A percentile compares a stretch with the other conserved stretches of the same genome.
Conservation (phyloP, 163 green algal genomes). For the Coccomyxa subellipsoidea region DNA sequence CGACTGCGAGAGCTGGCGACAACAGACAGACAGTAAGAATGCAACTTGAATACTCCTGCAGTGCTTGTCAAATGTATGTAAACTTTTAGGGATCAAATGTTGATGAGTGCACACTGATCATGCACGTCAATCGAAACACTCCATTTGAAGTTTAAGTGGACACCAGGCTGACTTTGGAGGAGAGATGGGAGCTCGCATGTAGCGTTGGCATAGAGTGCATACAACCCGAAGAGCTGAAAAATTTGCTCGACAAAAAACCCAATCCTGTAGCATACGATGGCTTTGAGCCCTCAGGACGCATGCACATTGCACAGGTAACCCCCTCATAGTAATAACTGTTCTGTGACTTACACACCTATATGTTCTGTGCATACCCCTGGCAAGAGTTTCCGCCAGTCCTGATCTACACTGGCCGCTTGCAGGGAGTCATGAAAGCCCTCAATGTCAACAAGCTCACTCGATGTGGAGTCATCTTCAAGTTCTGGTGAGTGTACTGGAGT, state of each 20-base stretch:
- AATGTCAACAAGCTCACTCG: slow-evolving; percentile 99
- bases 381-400: too few relatives aligned
- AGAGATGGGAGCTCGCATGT: slow-evolving; percentile 77
- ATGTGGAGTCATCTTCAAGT: slow-evolving; percentile 94
- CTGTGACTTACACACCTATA: too few relatives aligned
- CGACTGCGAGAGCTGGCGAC: background rate
- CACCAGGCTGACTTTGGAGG: slow-evolving; percentile 78
- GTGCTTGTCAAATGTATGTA: background rate
- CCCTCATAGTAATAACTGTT: background rate
- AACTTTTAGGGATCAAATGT: too few relatives aligned
- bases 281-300: slow-evolving; percentile 95
- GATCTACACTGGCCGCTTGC: slow-evolving; percentile 17
- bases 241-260: slow-evolving; percentile 93
- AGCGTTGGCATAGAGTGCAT: slow-evolving; percentile 92
- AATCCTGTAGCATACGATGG: slow-evolving; percentile 92
- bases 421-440: slow-evolving; percentile 97
- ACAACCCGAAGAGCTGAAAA: slow-evolving; percentile 84
- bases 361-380: too few relatives aligned
- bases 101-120: too few relatives aligned
- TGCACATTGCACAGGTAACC: slow-evolving; percentile 93
- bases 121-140: too few relatives aligned
- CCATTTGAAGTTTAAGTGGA: too few relatives aligned
- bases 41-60: too few relatives aligned
- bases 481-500: slow-evolving; percentile 59
- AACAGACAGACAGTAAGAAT: background rate